These are phyloP conservation scores for Halenospora varia DNA, from an alignment of 495 filamentous ascomycete genomes.

Conservation along the genomic window DNA sequence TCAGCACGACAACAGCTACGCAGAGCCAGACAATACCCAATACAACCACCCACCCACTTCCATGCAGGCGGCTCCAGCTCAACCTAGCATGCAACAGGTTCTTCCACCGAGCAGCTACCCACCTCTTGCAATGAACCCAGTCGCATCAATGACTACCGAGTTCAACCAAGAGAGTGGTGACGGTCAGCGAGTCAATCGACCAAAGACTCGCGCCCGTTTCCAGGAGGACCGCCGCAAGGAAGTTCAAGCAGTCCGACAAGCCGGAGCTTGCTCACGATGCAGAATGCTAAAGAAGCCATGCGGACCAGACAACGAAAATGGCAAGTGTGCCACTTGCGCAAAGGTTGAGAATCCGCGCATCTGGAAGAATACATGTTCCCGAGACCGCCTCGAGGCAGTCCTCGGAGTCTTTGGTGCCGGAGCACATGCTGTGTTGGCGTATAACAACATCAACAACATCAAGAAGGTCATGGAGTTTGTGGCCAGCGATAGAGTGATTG, in stretches of 20 bases:
- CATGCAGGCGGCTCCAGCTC: not conserved
- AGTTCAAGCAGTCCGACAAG: constrained; percentile 75
- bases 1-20: constrained; percentile 7
- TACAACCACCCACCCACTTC: not conserved
- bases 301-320: too few relatives aligned
- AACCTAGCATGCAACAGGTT: not conserved
- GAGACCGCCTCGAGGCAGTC: constrained; percentile 69
- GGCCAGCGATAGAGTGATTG: constrained; percentile 56
- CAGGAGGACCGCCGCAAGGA: constrained; percentile 64
- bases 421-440: constrained; percentile 64
- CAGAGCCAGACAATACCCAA: constrained; percentile 3
- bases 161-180: constrained; percentile 55
- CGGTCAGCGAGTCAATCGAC: constrained; percentile 46
- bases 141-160: constrained; percentile 44
- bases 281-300: constrained; percentile 85
- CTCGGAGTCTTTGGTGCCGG: constrained; percentile 69
- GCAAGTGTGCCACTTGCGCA: constrained; percentile 72
- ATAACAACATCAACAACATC: constrained; percentile 57
- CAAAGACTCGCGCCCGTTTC: constrained; percentile 66
- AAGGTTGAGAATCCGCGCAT: constrained; percentile 73
- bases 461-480: constrained; percentile 53
- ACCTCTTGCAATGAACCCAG: constrained; percentile 50
- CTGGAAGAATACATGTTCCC: constrained; percentile 77
- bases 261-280: constrained; percentile 82
- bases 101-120: not conserved